Percentiles rank a stretch among this genome's conserved stretches.
phyloP scores from a whole-genome alignment of 2,329 filamentous ascomycete genomes.

The Cytospora mali region DNA sequence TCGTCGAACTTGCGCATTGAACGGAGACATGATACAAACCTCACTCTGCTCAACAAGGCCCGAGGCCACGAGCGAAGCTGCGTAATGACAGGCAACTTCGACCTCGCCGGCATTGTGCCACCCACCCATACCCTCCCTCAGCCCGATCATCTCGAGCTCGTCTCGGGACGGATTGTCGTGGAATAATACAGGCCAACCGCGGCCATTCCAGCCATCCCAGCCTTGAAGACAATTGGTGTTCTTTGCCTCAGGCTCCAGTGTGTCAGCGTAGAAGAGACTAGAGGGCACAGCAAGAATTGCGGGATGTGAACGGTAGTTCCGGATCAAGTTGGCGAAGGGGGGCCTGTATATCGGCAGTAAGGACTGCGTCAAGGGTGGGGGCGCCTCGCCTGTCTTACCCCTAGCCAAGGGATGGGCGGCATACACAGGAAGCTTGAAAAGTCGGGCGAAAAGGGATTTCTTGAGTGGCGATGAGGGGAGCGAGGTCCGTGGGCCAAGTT shows the following conservation, averaged over 20 bases:
- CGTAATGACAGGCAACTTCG: slow-evolving; percentile 29
- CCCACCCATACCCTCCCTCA: slow-evolving; percentile 27
- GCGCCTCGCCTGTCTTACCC: slow-evolving; percentile 20
- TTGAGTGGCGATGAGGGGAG: slow-evolving; percentile 26
- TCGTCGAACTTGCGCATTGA: slow-evolving; percentile 31
- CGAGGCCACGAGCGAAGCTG: slow-evolving; percentile 15
- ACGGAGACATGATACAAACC: slow-evolving; percentile 33
- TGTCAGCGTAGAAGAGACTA: slow-evolving; percentile 33
- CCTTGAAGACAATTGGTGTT: slow-evolving; percentile 12
- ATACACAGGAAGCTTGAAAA: slow-evolving; percentile 32
- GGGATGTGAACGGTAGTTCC: slow-evolving; percentile 34
- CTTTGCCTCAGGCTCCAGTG: slow-evolving; percentile 29
- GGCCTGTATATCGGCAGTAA: slow-evolving; percentile 32
- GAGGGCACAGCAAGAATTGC: slow-evolving; percentile 33
- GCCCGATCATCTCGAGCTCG: slow-evolving; percentile 28
- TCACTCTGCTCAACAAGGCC: slow-evolving; percentile 26
- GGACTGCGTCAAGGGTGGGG: slow-evolving; percentile 15
- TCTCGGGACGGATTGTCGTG: slow-evolving; percentile 31
- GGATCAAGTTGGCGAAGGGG: slow-evolving; percentile 32
- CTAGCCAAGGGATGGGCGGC: slow-evolving; percentile 32
- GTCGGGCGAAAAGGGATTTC: slow-evolving; percentile 31
- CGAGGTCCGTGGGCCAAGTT: slow-evolving; percentile 32
- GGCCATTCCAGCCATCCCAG: slow-evolving; percentile 30
- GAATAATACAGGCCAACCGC: slow-evolving; percentile 30
- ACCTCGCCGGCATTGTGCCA: slow-evolving; percentile 33